These are phyloP conservation scores for Amoebophrya sp. DNA, from an alignment of 169 alveolate species.

Conservation along the genomic window DNA sequence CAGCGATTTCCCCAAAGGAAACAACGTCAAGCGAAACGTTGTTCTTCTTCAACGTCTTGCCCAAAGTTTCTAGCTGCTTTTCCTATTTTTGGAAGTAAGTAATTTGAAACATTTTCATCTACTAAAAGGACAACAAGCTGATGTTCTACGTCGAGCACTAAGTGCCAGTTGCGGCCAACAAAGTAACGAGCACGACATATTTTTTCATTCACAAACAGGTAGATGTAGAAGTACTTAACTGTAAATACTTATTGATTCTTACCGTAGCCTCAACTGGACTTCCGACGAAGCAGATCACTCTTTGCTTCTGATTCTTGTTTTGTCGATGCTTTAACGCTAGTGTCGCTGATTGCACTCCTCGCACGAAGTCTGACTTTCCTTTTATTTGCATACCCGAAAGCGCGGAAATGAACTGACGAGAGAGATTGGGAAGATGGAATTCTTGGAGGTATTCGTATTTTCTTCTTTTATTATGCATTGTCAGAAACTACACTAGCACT, in stretches of 20 bases:
- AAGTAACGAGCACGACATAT: background rate
- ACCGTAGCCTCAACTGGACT: conserved; percentile 68
- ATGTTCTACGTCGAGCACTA: background rate
- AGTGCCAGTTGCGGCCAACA: background rate
- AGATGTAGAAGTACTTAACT: conserved; percentile 26
- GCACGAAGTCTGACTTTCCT: background rate
- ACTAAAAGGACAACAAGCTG: background rate
- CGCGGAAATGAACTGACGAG: background rate
- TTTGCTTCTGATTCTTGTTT: conserved; percentile 84
- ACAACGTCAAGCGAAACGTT: conserved; percentile 80
- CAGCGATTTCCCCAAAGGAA: conserved; percentile 72
- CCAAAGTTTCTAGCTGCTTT: conserved; percentile 67
- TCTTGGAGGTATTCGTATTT: too few relatives aligned
- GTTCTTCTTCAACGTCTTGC: conserved; percentile 71
- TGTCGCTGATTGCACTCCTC: background rate
- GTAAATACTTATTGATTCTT: too few relatives aligned
- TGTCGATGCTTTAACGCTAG: conserved; percentile 92
- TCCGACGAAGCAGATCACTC: conserved; percentile 91
- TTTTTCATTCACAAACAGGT: background rate
- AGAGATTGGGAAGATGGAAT: too few relatives aligned
- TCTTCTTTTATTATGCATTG: too few relatives aligned
- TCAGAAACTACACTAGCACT: too few relatives aligned
- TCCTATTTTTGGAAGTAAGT: conserved; percentile 24
- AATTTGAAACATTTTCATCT: background rate
- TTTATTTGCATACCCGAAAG: background rate